phyloP scores from a whole-genome alignment of 1,284 basidiomycete genomes.

The Pyrrhoderma noxium region DNA sequence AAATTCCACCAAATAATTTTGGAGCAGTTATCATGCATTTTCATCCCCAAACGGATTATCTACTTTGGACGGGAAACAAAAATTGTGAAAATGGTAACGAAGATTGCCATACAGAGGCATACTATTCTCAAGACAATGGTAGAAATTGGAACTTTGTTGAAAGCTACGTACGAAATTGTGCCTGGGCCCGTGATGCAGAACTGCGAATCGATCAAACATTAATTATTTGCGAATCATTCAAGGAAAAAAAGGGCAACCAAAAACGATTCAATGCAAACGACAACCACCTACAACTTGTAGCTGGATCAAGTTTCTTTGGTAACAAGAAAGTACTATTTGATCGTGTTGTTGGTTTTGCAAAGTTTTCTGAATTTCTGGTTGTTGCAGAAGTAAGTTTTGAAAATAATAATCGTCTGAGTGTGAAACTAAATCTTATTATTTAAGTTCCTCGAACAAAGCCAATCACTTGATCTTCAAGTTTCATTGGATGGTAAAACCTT shows the following conservation, averaged over 20 bases:
- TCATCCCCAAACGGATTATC: slow-evolving; percentile 79
- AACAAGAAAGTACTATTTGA: slow-evolving; percentile 77
- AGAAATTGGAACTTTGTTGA: slow-evolving; percentile 74
- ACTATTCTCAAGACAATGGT: slow-evolving; percentile 75
- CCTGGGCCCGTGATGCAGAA: slow-evolving; percentile 81
- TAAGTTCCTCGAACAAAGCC: slow-evolving; percentile 53
- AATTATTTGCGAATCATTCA: slow-evolving; percentile 90
- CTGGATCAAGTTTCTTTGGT: slow-evolving; percentile 70
- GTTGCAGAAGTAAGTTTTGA: slow-evolving; percentile 73
- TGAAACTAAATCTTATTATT: slow-evolving; percentile 13
- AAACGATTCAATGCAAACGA: slow-evolving; percentile 39
- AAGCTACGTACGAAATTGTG: slow-evolving; percentile 83
- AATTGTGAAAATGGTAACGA: slow-evolving; percentile 45
- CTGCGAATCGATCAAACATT: slow-evolving; percentile 77
- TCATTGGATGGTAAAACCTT: slow-evolving; percentile 87
- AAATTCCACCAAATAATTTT: slow-evolving; percentile 74
- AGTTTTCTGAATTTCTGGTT: slow-evolving; percentile 92
- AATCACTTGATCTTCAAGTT: slow-evolving; percentile 77
- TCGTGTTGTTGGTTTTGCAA: slow-evolving; percentile 88
- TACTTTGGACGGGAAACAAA: slow-evolving; percentile 84
- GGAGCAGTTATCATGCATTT: slow-evolving; percentile 76
- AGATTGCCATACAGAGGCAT: slow-evolving; percentile 66
- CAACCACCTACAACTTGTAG: slow-evolving; percentile 76
- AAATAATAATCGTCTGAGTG: background rate
- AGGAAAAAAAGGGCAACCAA: slow-evolving; percentile 80